These are phyloP conservation scores for Oryza glaberrima DNA, from an alignment of 176 grass and related monocot species.

Conservation along the genomic window DNA sequence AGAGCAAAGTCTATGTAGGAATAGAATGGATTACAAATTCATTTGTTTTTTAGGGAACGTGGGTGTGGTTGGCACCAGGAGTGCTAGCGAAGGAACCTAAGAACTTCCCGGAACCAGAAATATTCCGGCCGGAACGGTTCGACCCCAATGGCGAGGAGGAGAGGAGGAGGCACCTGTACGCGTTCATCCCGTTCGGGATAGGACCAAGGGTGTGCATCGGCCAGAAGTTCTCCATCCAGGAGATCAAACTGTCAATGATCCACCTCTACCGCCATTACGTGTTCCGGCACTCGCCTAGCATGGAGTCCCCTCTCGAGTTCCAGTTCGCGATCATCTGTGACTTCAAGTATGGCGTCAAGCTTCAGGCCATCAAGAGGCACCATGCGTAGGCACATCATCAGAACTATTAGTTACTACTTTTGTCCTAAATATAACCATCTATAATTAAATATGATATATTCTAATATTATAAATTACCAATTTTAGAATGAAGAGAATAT, in stretches of 20 bases:
- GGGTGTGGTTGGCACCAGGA: slow-evolving; percentile 60
- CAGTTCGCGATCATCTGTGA: slow-evolving; percentile 52
- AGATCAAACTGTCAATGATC: slow-evolving; percentile 58
- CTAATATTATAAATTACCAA: too few relatives aligned
- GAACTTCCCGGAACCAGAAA: slow-evolving; percentile 63
- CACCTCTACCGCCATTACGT: slow-evolving; percentile 42
- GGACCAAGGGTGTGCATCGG: slow-evolving; percentile 58
- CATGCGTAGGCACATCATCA: neutral
- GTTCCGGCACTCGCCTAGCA: slow-evolving; percentile 53
- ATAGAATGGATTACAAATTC: neutral
- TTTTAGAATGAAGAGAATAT: too few relatives aligned
- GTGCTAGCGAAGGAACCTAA: slow-evolving; percentile 47
- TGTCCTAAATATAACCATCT: too few relatives aligned
- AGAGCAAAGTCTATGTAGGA: too few relatives aligned
- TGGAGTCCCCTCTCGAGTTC: slow-evolving; percentile 53
- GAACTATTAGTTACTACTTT: too few relatives aligned
- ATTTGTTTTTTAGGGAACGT: slow-evolving; percentile 43
- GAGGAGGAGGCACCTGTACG: slow-evolving; percentile 49
- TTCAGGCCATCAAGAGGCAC: slow-evolving; percentile 49
- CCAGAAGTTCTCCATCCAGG: slow-evolving; percentile 60
- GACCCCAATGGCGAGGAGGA: slow-evolving; percentile 48
- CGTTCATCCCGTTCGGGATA: slow-evolving; percentile 60
- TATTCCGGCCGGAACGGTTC: slow-evolving; percentile 66
- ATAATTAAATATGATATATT: too few relatives aligned
- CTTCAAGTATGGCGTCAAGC: slow-evolving; percentile 56